These are phyloP conservation scores for Barnettozyma californica DNA, from an alignment of 805 yeast genomes.

Conservation along the genomic window DNA sequence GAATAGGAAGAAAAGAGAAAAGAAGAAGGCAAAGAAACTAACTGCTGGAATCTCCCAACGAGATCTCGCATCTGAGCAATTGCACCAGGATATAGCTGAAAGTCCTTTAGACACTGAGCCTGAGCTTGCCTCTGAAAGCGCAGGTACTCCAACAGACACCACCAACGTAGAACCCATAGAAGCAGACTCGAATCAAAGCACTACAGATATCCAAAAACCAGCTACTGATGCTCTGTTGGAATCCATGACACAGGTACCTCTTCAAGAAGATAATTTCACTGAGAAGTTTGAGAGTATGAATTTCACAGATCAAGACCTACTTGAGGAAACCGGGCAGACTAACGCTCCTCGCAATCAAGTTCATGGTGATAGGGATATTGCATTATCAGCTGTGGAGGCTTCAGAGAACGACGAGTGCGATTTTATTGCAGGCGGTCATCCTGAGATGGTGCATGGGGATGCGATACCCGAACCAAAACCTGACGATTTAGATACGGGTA, in stretches of 20 bases:
- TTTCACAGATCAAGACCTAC: not conserved
- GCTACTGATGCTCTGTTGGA: not conserved
- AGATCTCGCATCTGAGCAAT: not conserved
- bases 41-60: not conserved
- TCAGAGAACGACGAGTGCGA: not conserved
- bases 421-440: not conserved
- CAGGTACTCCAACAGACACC: not conserved
- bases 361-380: not conserved
- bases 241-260: not conserved
- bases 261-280: not conserved
- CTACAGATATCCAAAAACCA: not conserved
- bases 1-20: slow-evolving; percentile 8
- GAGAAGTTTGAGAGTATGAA: not conserved
- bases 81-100: not conserved
- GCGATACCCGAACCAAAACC: not conserved
- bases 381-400: not conserved
- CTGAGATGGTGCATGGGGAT: slow-evolving; percentile 6
- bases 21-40: slow-evolving; percentile 6
- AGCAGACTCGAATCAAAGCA: no score
- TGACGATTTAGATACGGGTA: not conserved
- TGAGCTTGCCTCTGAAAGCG: not conserved
- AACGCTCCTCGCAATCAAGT: not conserved
- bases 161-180: not conserved
- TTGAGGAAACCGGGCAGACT: not conserved
- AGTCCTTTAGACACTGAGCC: not conserved